Base-by-base conservation (phyloP, 1,284 basidiomycete species). In the Melanopsichium pennsylvanicum region DNA sequence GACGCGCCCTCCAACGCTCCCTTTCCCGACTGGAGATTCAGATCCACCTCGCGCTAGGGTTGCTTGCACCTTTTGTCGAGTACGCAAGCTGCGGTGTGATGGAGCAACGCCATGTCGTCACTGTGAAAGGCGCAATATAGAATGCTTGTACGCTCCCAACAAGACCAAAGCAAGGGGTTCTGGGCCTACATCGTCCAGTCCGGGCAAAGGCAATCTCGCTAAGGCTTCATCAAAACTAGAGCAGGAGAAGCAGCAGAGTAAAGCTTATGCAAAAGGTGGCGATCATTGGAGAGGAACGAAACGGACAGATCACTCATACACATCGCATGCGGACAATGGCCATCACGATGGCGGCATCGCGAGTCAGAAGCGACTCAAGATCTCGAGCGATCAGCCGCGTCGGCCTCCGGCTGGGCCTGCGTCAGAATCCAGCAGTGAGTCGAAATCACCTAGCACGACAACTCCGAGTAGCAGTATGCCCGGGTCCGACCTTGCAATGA, bases 401-500 rank as follows among this genome's bases (percentile, higher is more conserved):
- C 35, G 13, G 15, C 15, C 25, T 8, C 18, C 19, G 5, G 31
- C 49, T 8, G 39, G 29, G 12, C 13, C 10, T 11, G 11, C 3
- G 10, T 22, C 38, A 6, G 52, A 41, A 9, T 25, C 10, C 26
- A 41, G 36, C 12, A 23, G 32, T 9, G 27, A 25, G 16, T 19
- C 33, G 19, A 31, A 27, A 23, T 41, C 38, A 21, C 21, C 21
- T 4, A 16, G 6, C 15, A 15, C 9, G 11, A 51, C 60, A 10
- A 40, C 35, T 13, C 44, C 63, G 12, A 68, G 54, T 46, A 59
- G 64, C 42, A 61, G 64, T 33, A 57, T 46, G 54, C 51, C 67
- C 21, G 57, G 56, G 26, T 70, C 67, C 12, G 67, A 70, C 19
- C 52, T 70, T 2, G 67, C 67, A 33, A 70, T 70, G 67, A 64